These are phyloP conservation scores for Kwoniella botswanensis DNA, from an alignment of 768 basidiomycete species.

Conservation along the genomic window DNA sequence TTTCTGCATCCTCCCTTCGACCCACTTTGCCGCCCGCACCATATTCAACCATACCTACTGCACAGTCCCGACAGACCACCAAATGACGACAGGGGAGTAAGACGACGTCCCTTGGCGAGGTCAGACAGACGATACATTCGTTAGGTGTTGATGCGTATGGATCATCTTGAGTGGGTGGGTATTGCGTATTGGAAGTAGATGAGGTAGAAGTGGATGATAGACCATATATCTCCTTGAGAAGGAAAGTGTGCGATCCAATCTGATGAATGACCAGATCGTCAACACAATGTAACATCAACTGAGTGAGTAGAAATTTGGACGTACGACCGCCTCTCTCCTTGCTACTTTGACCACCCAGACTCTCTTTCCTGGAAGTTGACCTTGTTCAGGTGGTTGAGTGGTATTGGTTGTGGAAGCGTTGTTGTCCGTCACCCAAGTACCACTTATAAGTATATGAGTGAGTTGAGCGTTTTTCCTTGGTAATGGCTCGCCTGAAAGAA, in stretches of 20 bases:
- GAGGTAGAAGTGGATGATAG: slow-evolving; percentile 65
- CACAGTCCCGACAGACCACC: slow-evolving; percentile 93
- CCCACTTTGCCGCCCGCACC: slow-evolving; percentile 84
- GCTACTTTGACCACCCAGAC: slow-evolving; percentile 93
- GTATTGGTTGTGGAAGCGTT: slow-evolving; percentile 27
- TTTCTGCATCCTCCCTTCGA: slow-evolving; percentile 62
- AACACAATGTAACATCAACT: not conserved
- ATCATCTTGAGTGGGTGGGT: slow-evolving; percentile 62
- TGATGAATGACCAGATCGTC: not conserved
- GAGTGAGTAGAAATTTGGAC: not conserved
- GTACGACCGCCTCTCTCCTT: slow-evolving; percentile 75
- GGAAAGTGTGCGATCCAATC: slow-evolving; percentile 92
- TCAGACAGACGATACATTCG: slow-evolving; percentile 90
- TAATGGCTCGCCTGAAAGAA: slow-evolving; percentile 60
- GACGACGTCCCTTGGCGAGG: slow-evolving; percentile 85
- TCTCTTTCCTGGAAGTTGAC: slow-evolving; percentile 65
- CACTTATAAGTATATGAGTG: slow-evolving; percentile 83
- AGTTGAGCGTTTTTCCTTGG: slow-evolving; percentile 79
- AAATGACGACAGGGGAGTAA: slow-evolving; percentile 91
- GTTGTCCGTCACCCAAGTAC: slow-evolving; percentile 61
- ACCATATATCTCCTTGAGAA: slow-evolving; percentile 93
- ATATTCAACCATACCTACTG: slow-evolving; percentile 96
- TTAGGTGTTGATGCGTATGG: slow-evolving; percentile 64
- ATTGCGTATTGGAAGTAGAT: slow-evolving; percentile 56
- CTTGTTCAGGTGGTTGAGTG: slow-evolving; percentile 24